These are phyloP conservation scores for Ambrosiella xylebori DNA, from an alignment of 2,329 filamentous ascomycete genomes.

Conservation along the genomic window DNA sequence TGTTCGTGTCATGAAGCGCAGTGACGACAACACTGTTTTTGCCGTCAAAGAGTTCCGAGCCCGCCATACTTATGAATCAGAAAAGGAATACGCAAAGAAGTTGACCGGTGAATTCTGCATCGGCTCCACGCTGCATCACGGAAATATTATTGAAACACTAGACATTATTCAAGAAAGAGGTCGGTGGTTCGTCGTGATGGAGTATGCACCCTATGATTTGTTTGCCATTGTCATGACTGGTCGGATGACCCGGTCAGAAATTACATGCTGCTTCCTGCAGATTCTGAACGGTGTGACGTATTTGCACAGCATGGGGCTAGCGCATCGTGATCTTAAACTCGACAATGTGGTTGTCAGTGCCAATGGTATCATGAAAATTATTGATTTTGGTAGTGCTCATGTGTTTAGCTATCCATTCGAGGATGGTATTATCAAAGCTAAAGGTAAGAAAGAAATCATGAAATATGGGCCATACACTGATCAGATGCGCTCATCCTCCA, in stretches of 20 bases:
- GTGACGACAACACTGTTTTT: conserved; percentile 82
- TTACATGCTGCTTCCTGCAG: conserved; percentile 81
- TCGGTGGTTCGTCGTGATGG: conserved; percentile 98
- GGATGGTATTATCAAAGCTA: conserved; percentile 63
- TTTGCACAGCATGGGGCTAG: conserved; percentile 83
- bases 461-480: background rate
- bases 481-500: background rate
- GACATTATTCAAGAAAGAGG: conserved; percentile 90
- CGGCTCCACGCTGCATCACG: conserved; percentile 88
- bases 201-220: conserved; percentile 87
- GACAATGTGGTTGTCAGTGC: conserved; percentile 98
- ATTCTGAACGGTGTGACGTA: conserved; percentile 91
- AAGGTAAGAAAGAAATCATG: conserved; percentile 38
- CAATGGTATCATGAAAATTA: conserved; percentile 96
- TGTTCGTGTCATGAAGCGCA: conserved; percentile 83
- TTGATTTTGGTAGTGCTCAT: conserved; percentile 94
- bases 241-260: conserved; percentile 83
- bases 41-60: conserved; percentile 95
- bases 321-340: conserved; percentile 86
- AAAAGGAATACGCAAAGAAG: conserved; percentile 95
- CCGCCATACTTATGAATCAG: conserved; percentile 79
- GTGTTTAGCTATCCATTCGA: conserved; percentile 98
- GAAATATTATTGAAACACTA: conserved; percentile 94
- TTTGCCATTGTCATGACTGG: conserved; percentile 99
- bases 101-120: conserved; percentile 97